phyloP scores from a whole-genome alignment of 2,329 filamentous ascomycete genomes.

The Sporothrix schenckii region DNA sequence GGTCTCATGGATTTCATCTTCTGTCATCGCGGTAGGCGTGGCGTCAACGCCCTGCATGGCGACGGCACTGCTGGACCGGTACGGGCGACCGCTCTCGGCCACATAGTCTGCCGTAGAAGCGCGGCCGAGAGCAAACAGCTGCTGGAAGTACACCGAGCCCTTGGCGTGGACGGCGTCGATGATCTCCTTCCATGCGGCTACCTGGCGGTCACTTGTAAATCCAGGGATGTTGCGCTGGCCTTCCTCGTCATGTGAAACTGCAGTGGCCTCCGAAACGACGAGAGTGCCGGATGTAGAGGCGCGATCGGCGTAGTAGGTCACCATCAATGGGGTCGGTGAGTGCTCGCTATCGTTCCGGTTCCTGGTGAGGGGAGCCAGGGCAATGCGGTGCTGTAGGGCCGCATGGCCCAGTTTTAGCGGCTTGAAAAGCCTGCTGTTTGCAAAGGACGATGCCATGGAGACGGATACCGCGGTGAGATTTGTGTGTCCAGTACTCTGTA shows the following conservation, averaged over 20 bases:
- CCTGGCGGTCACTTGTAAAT: conserved; percentile 58
- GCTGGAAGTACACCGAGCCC: conserved; percentile 62
- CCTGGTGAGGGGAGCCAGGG: conserved; percentile 57
- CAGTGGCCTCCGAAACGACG: conserved; percentile 53
- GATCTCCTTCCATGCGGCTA: conserved; percentile 61
- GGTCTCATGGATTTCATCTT: conserved; percentile 65
- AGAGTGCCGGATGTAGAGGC: conserved; percentile 48
- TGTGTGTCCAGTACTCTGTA: too few relatives aligned
- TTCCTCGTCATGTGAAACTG: conserved; percentile 44
- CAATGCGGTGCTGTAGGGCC: conserved; percentile 54
- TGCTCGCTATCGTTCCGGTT: conserved; percentile 50
- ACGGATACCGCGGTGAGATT: too few relatives aligned
- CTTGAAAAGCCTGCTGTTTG: conserved; percentile 31
- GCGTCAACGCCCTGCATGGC: conserved; percentile 46
- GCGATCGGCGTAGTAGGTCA: conserved; percentile 51
- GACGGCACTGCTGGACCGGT: conserved; percentile 48
- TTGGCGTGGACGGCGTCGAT: conserved; percentile 65
- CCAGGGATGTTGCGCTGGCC: conserved; percentile 56
- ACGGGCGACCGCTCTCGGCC: conserved; percentile 40
- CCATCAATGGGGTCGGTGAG: conserved; percentile 40
- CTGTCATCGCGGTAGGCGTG: conserved; percentile 61
- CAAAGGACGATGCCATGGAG: not conserved
- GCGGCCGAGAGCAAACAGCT: conserved; percentile 57
- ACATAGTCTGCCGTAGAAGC: conserved; percentile 45
- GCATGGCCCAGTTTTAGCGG: conserved; percentile 48